Evolutionary conservation across 2,329 filamentous ascomycete species (phyloP).

Genomic region (Simplicillium sp.): DNA sequence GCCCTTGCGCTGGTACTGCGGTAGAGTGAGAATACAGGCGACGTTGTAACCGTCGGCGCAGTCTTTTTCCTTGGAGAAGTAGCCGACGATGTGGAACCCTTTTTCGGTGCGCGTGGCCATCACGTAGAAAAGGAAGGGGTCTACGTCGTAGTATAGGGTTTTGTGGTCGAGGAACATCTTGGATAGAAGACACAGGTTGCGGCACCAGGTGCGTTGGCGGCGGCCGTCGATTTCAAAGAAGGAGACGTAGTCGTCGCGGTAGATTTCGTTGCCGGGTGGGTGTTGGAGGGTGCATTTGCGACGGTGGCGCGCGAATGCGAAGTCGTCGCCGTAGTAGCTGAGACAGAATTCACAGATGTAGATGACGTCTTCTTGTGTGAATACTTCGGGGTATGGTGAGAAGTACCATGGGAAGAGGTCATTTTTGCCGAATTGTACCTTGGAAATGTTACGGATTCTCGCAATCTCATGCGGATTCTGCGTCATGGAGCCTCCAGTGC

Average conservation of each 20-base stretch:
- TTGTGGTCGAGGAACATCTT: constrained; percentile 98
- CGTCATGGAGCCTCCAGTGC: constrained; percentile 94
- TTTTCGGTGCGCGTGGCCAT: constrained; percentile 86
- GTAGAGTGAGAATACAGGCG: constrained; percentile 92
- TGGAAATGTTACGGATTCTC: constrained; percentile 87
- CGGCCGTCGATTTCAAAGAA: constrained; percentile 97
- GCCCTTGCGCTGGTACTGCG: constrained; percentile 91
- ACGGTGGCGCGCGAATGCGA: constrained; percentile 77
- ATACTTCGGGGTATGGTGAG: constrained; percentile 86
- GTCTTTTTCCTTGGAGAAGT: constrained; percentile 98
- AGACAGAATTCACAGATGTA: constrained; percentile 98
- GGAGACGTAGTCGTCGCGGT: constrained; percentile 84
- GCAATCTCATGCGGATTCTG: constrained; percentile 97
- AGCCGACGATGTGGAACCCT: constrained; percentile 95
- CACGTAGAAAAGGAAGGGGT: constrained; percentile 96
- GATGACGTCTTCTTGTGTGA: constrained; percentile 80
- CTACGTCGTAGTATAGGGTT: constrained; percentile 98
- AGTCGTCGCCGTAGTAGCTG: constrained; percentile 75
- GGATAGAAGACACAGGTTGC: constrained; percentile 86
- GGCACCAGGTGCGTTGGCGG: constrained; percentile 90
- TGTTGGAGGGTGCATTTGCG: constrained; percentile 85
- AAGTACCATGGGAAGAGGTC: constrained; percentile 99
- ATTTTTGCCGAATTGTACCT: constrained; percentile 84
- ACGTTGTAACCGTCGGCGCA: constrained; percentile 95
- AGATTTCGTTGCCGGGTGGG: constrained; percentile 95